These are phyloP conservation scores for Citrus trifoliata DNA, from an alignment of 345 rosid species.

Conservation along the genomic window DNA sequence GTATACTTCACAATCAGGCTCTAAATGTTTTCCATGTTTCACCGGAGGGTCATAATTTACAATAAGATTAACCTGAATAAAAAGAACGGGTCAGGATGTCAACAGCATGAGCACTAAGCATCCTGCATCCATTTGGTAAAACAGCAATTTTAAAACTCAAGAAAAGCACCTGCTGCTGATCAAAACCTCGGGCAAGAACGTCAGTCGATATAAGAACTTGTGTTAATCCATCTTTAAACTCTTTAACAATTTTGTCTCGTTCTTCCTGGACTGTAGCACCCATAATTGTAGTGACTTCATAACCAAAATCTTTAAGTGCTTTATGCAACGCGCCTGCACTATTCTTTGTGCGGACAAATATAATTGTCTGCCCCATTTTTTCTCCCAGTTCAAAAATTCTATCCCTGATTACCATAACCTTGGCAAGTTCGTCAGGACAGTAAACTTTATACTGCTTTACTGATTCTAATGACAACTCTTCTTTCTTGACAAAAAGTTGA, in stretches of 20 bases:
- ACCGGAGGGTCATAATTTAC: conserved; percentile 80
- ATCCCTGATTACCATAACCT: conserved; percentile 71
- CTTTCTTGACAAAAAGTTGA: conserved; percentile 88
- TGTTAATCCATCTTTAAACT: conserved; percentile 83
- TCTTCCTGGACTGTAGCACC: conserved; percentile 62
- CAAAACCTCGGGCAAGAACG: conserved; percentile 89
- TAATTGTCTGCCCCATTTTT: conserved; percentile 75
- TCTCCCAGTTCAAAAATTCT: conserved; percentile 85
- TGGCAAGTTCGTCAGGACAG: conserved; percentile 75
- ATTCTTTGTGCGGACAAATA: conserved; percentile 63
- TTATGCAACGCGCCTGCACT: conserved; percentile 62
- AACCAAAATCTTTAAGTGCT: conserved; percentile 67
- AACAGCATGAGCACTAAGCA: background rate
- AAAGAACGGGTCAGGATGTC: conserved; percentile 2
- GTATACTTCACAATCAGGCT: conserved; percentile 88
- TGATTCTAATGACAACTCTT: conserved; percentile 76
- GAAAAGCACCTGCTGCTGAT: conserved; percentile 68
- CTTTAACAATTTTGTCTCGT: conserved; percentile 80
- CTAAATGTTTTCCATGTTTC: conserved; percentile 42
- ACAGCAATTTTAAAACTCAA: background rate
- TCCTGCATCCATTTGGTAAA: background rate
- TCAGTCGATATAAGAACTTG: conserved; percentile 90
- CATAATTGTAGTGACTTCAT: conserved; percentile 79
- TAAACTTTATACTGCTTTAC: conserved; percentile 89
- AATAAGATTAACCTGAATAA: conserved; percentile 77